Conservation (phyloP, 768 basidiomycete species). For the Phaeolepiota aurea region DNA sequence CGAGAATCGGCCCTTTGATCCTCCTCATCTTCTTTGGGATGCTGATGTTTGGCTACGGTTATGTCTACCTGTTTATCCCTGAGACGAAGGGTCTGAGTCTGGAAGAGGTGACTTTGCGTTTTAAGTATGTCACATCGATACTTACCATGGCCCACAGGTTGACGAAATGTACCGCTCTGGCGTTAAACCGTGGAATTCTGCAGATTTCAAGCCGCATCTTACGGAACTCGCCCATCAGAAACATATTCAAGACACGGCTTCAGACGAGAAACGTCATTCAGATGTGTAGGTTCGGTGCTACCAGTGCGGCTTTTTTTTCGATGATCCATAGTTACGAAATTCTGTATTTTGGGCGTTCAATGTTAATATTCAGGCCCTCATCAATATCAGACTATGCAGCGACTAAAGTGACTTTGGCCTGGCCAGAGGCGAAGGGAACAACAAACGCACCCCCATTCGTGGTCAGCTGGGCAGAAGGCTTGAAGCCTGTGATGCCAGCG, state of each 20-base stretch:
- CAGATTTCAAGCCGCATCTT: slow-evolving; percentile 47
- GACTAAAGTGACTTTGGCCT: slow-evolving; percentile 23
- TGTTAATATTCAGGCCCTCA: too few species aligned
- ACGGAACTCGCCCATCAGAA: slow-evolving; percentile 30
- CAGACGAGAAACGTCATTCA: too few species aligned
- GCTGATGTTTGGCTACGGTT: slow-evolving; percentile 59
- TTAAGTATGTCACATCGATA: neutral
- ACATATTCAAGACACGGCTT: too few species aligned
- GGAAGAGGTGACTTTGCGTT: slow-evolving; percentile 43
- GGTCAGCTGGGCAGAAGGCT: slow-evolving; percentile 25
- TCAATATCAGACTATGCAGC: too few species aligned
- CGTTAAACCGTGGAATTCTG: slow-evolving; percentile 59
- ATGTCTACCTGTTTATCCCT: slow-evolving; percentile 70
- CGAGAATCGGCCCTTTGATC: slow-evolving; percentile 65
- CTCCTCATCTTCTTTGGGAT: slow-evolving; percentile 71
- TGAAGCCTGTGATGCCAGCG: slow-evolving; percentile 29
- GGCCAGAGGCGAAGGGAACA: slow-evolving; percentile 32
- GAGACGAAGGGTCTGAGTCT: slow-evolving; percentile 75
- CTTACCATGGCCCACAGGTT: slow-evolving; percentile 31
- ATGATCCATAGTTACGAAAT: too few species aligned
- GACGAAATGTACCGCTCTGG: slow-evolving; percentile 69
- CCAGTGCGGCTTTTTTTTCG: too few species aligned
- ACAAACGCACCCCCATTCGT: slow-evolving; percentile 40
- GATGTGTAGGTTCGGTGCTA: neutral
- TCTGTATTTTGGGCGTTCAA: too few species aligned